Evolutionary conservation across 2,329 filamentous ascomycete species (phyloP).

Genomic region (Fusarium temperatum): DNA sequence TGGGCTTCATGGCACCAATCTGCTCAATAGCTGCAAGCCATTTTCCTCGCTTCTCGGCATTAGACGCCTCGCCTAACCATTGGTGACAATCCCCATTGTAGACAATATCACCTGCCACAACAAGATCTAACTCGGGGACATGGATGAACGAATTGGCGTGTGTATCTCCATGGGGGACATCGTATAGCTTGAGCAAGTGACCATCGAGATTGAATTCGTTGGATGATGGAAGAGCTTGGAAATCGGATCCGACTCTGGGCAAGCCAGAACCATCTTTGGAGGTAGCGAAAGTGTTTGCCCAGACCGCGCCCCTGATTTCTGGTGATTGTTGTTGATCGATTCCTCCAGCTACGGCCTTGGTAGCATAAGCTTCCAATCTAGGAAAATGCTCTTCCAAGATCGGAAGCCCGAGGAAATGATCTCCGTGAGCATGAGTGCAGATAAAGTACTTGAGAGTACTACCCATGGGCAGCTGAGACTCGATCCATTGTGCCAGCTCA

Average conservation of each 20-base stretch:
- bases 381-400: neutral
- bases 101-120: neutral
- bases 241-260: too few species aligned
- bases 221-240: neutral
- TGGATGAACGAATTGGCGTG: neutral
- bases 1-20: neutral
- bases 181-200: neutral
- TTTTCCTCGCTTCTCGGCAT: fast-evolving
- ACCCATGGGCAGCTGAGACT: neutral
- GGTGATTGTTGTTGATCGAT: neutral
- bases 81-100: neutral
- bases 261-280: neutral
- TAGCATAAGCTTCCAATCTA: neutral
- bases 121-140: neutral
- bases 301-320: neutral
- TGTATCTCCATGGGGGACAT: neutral
- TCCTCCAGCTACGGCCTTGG: neutral
- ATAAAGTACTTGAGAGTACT: neutral
- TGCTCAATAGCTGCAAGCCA: neutral
- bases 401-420: neutral
- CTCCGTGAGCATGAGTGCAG: neutral
- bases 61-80: neutral
- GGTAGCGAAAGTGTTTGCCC: neutral
- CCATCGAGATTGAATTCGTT: neutral
- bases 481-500: neutral